Evolutionary conservation across 2,329 filamentous ascomycete species (phyloP).

Genomic region (Colletotrichum camelliae): DNA sequence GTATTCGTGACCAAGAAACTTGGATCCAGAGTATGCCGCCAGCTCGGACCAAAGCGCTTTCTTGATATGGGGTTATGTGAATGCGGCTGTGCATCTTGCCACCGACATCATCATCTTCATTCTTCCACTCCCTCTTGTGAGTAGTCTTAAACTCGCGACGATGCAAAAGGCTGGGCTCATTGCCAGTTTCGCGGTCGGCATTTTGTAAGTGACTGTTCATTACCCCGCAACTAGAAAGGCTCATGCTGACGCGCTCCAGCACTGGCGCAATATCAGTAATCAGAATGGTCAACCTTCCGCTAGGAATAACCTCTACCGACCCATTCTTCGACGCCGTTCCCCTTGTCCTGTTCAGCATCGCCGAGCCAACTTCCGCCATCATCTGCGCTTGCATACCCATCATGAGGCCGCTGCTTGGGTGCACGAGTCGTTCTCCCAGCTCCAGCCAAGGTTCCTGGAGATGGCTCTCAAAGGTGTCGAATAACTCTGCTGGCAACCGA

Average conservation of each 20-base stretch:
- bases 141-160: background rate
- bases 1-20: background rate
- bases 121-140: conserved; percentile 10
- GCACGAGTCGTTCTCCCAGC: background rate
- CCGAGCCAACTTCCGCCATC: background rate
- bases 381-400: background rate
- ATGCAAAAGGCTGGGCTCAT: conserved; percentile 11
- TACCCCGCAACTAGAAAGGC: accelerated
- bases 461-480: background rate
- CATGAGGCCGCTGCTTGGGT: background rate
- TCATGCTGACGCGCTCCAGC: background rate
- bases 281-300: background rate
- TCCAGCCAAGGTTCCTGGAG: background rate
- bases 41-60: background rate
- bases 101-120: conserved; percentile 21
- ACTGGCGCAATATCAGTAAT: background rate
- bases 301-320: background rate
- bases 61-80: background rate
- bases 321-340: background rate
- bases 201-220: background rate
- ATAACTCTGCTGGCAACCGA: background rate
- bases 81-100: background rate
- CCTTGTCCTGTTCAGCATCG: background rate
- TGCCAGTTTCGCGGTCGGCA: conserved; percentile 10
- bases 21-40: background rate